Percentiles rank a stretch among this genome's conserved stretches.
phyloP scores from a whole-genome alignment of 73 alveolate species.

The Paraurostyla sp. region DNA sequence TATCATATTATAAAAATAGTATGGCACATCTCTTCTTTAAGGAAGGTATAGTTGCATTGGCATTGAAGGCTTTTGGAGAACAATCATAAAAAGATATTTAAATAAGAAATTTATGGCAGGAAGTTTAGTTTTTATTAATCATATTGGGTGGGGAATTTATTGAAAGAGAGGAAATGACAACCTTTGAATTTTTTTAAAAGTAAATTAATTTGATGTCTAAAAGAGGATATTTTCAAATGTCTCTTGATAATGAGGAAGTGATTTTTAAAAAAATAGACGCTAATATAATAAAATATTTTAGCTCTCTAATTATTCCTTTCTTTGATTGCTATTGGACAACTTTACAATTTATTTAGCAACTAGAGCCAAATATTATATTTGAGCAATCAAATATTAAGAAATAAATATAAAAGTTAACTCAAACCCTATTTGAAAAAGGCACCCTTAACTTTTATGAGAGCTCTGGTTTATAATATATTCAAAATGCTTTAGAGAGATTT shows the following conservation, averaged over 20 bases:
- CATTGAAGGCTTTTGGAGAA: constrained; percentile 87
- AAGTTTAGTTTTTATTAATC: constrained; percentile 72
- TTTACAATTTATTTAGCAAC: constrained; percentile 71
- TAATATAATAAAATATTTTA: constrained; percentile 70
- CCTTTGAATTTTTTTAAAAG: constrained; percentile 50
- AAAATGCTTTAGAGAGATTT: constrained; percentile 76
- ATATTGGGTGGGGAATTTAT: constrained; percentile 82
- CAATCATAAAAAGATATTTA: constrained; percentile 79
- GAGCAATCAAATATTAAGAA: constrained; percentile 57
- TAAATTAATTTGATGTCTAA: constrained; percentile 68
- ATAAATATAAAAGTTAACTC: constrained; percentile 84
- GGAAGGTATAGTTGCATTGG: constrained; percentile 82
- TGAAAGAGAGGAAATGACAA: constrained; percentile 64
- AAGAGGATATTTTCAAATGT: constrained; percentile 62
- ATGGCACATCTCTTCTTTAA: constrained; percentile 74
- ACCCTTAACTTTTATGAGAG: constrained; percentile 79
- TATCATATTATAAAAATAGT: constrained; percentile 88
- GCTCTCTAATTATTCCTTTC: constrained; percentile 88
- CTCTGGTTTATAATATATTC: constrained; percentile 82
- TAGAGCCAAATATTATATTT: constrained; percentile 49
- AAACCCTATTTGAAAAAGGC: constrained; percentile 84
- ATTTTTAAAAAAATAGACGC: constrained; percentile 62
- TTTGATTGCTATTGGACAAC: constrained; percentile 92
- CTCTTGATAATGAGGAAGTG: constrained; percentile 41
- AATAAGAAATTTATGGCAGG: constrained; percentile 75